A percentile compares a stretch with the other conserved stretches of the same genome.
phyloP scores from a whole-genome alignment of 177 flowering plant genomes.

The Tripterygium wilfordii region DNA sequence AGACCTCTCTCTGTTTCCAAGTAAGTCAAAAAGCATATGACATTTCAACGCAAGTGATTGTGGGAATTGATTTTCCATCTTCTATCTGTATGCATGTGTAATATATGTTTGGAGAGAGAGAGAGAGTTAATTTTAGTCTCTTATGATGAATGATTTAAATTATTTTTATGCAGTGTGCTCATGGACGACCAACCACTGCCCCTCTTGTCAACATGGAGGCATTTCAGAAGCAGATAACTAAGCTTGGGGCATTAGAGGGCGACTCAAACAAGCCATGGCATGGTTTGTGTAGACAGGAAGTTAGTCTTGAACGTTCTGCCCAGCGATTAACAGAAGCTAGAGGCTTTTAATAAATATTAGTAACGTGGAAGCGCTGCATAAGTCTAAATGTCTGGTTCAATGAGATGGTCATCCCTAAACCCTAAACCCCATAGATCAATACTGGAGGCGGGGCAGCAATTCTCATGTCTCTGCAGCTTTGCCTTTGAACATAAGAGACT shows the following conservation, averaged over 20 bases:
- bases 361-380: no score
- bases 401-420: no score
- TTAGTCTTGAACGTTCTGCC: conserved; percentile 49
- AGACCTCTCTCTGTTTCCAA: conserved; percentile 89
- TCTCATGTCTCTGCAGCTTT: no score
- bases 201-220: conserved; percentile 78
- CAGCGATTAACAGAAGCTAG: conserved; percentile 28
- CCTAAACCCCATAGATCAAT: no score
- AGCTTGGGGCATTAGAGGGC: conserved; percentile 25
- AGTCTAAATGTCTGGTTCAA: no score
- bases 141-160: not conserved
- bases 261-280: conserved; percentile 47
- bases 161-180: conserved; percentile 77
- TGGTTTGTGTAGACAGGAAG: conserved; percentile 47
- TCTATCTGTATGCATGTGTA: not conserved
- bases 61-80: no score
- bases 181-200: conserved; percentile 92
- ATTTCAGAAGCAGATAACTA: conserved; percentile 63
- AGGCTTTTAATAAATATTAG: no score
- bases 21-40: conserved; percentile 34
- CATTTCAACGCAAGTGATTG: not conserved
- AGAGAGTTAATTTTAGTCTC: not conserved
- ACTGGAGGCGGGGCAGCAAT: no score
- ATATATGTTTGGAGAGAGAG: not conserved
- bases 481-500: no score